Conservation (phyloP, 2,329 filamentous ascomycete species). For the Penicillium sp. region DNA sequence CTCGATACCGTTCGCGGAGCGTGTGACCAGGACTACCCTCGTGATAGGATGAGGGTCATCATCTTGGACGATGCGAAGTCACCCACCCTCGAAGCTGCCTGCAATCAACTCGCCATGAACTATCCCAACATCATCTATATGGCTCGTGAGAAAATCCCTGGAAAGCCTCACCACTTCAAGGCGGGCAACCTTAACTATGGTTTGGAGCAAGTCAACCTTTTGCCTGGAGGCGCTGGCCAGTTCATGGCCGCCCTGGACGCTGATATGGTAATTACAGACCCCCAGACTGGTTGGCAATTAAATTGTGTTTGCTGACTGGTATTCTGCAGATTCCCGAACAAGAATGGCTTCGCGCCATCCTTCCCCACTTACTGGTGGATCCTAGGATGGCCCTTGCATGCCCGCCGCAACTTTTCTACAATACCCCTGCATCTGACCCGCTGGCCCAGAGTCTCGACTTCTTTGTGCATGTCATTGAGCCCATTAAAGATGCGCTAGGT, state of each 20-base stretch:
- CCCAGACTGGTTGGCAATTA: background rate
- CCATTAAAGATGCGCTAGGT: slow-evolving; percentile 47
- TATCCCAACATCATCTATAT: slow-evolving; percentile 46
- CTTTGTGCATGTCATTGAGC: slow-evolving; percentile 56
- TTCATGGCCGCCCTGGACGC: slow-evolving; percentile 65
- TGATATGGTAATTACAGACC: slow-evolving; percentile 53
- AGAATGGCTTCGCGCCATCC: slow-evolving; percentile 58
- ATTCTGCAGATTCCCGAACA: slow-evolving; percentile 55
- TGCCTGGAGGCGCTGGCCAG: slow-evolving; percentile 56
- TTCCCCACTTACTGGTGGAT: slow-evolving; percentile 60
- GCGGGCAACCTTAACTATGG: slow-evolving; percentile 65
- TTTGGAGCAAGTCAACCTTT: slow-evolving; percentile 49
- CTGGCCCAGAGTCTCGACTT: slow-evolving; percentile 59
- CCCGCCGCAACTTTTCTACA: slow-evolving; percentile 64
- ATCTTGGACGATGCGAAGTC: slow-evolving; percentile 44
- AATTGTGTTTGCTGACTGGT: slow-evolving; percentile 7
- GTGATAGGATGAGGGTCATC: slow-evolving; percentile 39
- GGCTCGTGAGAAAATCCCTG: slow-evolving; percentile 43
- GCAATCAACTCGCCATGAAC: slow-evolving; percentile 35
- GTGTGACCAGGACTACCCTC: slow-evolving; percentile 43
- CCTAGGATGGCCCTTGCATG: slow-evolving; percentile 59
- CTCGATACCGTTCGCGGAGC: slow-evolving; percentile 43
- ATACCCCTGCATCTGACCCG: slow-evolving; percentile 59
- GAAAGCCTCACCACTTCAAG: slow-evolving; percentile 56
- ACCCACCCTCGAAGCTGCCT: slow-evolving; percentile 33